Evolutionary conservation across 176 grass and related monocot genomes (phyloP).

Genomic region (Thalia dealbata): DNA sequence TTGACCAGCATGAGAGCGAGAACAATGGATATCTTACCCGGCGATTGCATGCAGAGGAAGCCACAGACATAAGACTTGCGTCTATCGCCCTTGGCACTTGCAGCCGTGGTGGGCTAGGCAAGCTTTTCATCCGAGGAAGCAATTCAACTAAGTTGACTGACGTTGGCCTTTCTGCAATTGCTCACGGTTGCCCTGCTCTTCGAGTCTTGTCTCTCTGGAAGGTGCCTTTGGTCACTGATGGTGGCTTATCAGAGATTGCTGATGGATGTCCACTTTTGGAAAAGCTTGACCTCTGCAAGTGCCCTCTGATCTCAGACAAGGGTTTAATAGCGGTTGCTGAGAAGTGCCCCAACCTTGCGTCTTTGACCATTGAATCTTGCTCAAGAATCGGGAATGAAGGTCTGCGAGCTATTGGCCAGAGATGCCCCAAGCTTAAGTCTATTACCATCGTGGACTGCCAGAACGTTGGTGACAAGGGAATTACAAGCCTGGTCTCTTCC

Average conservation of each 20-base stretch:
- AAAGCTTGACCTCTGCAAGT: conserved; percentile 57
- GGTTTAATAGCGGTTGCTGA: conserved; percentile 38
- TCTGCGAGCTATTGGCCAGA: conserved; percentile 41
- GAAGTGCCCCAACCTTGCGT: conserved; percentile 54
- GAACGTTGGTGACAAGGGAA: conserved; percentile 55
- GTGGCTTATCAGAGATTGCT: conserved; percentile 57
- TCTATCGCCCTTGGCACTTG: conserved; percentile 42
- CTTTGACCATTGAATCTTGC: conserved; percentile 47
- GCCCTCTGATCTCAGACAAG: conserved; percentile 78
- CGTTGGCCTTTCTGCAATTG: conserved; percentile 50
- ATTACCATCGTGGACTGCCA: conserved; percentile 71
- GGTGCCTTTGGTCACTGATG: conserved; percentile 52
- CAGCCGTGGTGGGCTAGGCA: conserved; percentile 39
- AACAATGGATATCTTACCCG: conserved; percentile 33
- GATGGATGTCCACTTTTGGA: conserved; percentile 54
- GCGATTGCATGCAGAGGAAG: conserved; percentile 42
- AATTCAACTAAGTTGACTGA: conserved; percentile 63
- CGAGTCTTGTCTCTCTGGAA: conserved; percentile 56
- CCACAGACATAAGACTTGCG: conserved; percentile 64
- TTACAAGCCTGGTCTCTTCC: conserved; percentile 54
- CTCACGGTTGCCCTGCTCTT: conserved; percentile 48
- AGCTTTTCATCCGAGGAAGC: conserved; percentile 55
- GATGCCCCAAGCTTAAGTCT: conserved; percentile 53
- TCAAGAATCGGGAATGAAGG: conserved; percentile 50
- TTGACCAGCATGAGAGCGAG: conserved; percentile 3